Evolutionary conservation across 371 early-diverging fungal genomes (phyloP).

Genomic region (Apophysomyces variabilis): DNA sequence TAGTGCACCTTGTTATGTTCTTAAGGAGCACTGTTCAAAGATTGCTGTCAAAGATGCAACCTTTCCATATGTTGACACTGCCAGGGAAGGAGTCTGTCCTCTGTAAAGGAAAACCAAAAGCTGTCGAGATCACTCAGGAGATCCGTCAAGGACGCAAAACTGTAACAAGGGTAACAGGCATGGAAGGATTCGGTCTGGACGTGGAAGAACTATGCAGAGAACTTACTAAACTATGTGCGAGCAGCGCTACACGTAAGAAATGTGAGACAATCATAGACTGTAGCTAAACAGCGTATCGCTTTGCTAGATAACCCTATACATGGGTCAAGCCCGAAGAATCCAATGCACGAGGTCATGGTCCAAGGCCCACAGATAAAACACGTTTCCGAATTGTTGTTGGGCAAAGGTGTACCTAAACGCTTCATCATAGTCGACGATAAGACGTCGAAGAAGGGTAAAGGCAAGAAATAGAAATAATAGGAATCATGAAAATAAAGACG

Average conservation of each 20-base stretch:
- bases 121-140: conserved; percentile 64
- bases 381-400: conserved; percentile 52
- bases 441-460: conserved; percentile 63
- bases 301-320: conserved; percentile 57
- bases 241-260: conserved; percentile 65
- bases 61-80: conserved; percentile 50
- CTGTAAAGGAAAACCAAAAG: conserved; percentile 50
- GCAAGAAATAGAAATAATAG: conserved; percentile 35
- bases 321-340: conserved; percentile 61
- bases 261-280: background rate
- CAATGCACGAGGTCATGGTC: conserved; percentile 71
- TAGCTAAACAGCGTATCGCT: conserved; percentile 1
- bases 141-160: conserved; percentile 68
- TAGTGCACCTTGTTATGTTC: background rate
- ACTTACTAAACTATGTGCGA: conserved; percentile 67
- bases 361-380: conserved; percentile 75
- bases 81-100: conserved; percentile 52
- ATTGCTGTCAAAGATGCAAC: conserved; percentile 58
- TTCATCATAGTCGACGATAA: conserved; percentile 64
- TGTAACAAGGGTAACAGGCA: conserved; percentile 64
- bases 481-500: background rate
- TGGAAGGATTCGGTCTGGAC: conserved; percentile 67
- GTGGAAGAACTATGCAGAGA: conserved; percentile 66
- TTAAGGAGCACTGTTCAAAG: conserved; percentile 18
- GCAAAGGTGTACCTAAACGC: conserved; percentile 61